phyloP scores from a whole-genome alignment of 2,329 filamentous ascomycete genomes.

The Scedosporium apiospermum region DNA sequence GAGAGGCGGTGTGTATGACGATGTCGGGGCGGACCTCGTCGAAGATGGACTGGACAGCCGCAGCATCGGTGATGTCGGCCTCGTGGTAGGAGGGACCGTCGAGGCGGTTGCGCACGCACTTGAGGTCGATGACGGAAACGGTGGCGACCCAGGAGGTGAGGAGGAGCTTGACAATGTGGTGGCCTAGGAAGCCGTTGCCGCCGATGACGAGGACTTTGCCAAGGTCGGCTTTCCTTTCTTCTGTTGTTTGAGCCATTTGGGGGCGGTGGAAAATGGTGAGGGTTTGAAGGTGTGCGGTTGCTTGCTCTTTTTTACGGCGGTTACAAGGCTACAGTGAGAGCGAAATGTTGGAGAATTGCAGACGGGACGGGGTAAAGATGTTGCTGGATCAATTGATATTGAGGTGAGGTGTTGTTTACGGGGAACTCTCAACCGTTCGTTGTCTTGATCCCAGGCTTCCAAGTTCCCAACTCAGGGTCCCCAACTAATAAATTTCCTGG shows the following conservation, averaged over 20 bases:
- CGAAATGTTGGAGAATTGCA: not conserved
- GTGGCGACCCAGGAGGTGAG: slow-evolving; percentile 41
- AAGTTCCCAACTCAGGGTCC: not conserved
- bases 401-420: not conserved
- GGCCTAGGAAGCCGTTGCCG: slow-evolving; percentile 76
- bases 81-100: slow-evolving; percentile 55
- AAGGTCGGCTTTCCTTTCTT: slow-evolving; percentile 33
- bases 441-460: not conserved
- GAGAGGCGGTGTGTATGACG: slow-evolving; percentile 85
- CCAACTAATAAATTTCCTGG: slow-evolving; percentile 1
- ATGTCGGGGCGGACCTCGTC: slow-evolving; percentile 61
- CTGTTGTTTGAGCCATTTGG: slow-evolving; percentile 11
- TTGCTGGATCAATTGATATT: not conserved
- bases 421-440: not conserved
- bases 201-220: slow-evolving; percentile 71
- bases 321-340: not conserved
- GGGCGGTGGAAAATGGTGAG: slow-evolving; percentile 7
- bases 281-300: not conserved
- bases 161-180: slow-evolving; percentile 69
- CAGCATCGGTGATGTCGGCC: slow-evolving; percentile 64
- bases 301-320: too few species aligned
- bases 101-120: slow-evolving; percentile 59
- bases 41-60: slow-evolving; percentile 54
- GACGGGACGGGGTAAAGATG: not conserved
- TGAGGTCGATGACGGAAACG: slow-evolving; percentile 65